Evolutionary conservation across 495 filamentous ascomycete species (phyloP).

Genomic region (Aspergillus sparsus): DNA sequence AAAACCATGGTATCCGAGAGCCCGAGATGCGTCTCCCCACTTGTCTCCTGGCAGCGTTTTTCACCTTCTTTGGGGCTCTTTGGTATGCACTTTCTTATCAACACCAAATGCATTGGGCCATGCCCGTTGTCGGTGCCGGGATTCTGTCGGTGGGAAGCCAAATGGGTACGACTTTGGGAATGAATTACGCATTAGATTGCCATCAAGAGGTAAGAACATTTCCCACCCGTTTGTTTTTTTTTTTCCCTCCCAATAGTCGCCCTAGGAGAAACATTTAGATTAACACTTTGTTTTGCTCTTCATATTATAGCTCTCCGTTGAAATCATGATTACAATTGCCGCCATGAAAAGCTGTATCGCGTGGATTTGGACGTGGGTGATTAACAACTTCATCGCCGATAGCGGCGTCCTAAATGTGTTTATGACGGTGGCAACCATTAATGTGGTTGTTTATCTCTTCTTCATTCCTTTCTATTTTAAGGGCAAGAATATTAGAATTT

Average conservation of each 20-base stretch:
- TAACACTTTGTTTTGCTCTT: background rate
- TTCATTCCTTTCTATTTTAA: constrained; percentile 23
- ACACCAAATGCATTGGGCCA: constrained; percentile 23
- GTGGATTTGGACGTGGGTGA: constrained; percentile 31
- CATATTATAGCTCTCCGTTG: constrained; percentile 22
- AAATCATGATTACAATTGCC: constrained; percentile 27
- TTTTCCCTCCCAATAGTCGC: background rate
- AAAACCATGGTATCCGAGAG: constrained; percentile 53
- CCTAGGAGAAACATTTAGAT: background rate
- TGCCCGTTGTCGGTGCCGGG: constrained; percentile 27
- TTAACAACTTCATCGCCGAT: constrained; percentile 26
- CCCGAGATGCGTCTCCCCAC: constrained; percentile 57
- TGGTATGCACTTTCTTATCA: constrained; percentile 25
- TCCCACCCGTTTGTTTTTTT: background rate
- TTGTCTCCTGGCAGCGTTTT: constrained; percentile 24
- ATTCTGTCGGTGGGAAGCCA: constrained; percentile 29
- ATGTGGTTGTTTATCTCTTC: constrained; percentile 23
- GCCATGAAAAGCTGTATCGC: constrained; percentile 25
- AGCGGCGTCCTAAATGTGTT: constrained; percentile 22
- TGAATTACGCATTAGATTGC: constrained; percentile 29
- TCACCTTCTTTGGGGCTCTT: constrained; percentile 25
- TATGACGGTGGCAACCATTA: constrained; percentile 28
- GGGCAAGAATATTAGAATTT: constrained; percentile 24
- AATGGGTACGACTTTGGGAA: constrained; percentile 29
- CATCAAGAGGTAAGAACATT: constrained; percentile 23